Percentiles rank a stretch among this genome's conserved stretches.
phyloP scores from a whole-genome alignment of 306 rosid genomes.

The Aeschynomene evenia region DNA sequence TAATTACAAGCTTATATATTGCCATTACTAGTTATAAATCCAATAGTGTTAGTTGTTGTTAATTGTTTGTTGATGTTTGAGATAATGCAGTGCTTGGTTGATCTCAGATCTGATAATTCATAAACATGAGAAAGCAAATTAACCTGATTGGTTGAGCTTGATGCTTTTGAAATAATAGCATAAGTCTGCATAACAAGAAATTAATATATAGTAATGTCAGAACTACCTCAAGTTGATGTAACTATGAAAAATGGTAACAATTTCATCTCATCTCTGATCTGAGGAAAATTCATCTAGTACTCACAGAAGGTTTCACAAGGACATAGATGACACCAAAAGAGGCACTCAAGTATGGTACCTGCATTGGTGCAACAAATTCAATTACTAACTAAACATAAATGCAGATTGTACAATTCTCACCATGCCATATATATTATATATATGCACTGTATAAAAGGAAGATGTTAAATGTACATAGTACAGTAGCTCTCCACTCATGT shows the following conservation, averaged over 20 bases:
- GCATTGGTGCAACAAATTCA: constrained; percentile 27
- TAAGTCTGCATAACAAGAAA: constrained; percentile 54
- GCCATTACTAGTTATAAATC: neutral
- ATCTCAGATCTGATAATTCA: neutral
- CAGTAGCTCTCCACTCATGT: too few relatives aligned
- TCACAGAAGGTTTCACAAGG: constrained; percentile 75
- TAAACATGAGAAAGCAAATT: neutral
- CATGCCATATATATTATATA: neutral
- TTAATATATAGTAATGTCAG: constrained; percentile 16
- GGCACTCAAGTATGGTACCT: constrained; percentile 81
- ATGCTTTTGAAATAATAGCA: constrained; percentile 75
- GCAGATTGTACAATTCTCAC: neutral
- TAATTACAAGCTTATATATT: neutral
- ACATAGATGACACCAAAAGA: constrained; percentile 63
- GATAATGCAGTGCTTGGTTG: neutral
- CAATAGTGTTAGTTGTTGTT: neutral
- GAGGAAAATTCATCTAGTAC: constrained; percentile 28
- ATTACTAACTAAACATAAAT: constrained; percentile 10
- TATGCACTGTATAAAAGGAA: neutral
- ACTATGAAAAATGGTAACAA: neutral
- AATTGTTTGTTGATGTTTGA: neutral
- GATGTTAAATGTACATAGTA: too few relatives aligned
- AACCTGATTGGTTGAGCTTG: constrained; percentile 80
- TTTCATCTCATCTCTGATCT: neutral
- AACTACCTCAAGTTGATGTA: constrained; percentile 2